Conservation (phyloP, 371 early-diverging fungal species). For the Polyrhizophydium stewartii region DNA sequence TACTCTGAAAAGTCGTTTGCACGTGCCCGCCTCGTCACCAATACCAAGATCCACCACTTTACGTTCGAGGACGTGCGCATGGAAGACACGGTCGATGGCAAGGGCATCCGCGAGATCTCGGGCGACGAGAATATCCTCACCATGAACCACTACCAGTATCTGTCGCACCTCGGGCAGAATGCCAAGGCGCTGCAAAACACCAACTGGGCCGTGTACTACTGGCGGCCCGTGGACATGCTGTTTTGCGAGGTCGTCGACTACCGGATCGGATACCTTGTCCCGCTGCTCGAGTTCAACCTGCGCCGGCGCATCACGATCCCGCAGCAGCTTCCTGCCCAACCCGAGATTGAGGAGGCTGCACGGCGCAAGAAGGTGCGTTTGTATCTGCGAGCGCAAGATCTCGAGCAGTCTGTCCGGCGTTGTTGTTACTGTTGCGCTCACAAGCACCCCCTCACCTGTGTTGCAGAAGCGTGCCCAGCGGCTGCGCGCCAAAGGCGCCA, state of each 20-base stretch:
- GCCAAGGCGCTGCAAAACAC: not conserved
- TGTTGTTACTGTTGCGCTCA: no score
- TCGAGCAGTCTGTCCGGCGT: no score
- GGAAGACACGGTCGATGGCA: not conserved
- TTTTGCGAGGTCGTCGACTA: not conserved
- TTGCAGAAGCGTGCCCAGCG: no score
- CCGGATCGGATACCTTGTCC: not conserved
- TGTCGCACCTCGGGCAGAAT: not conserved
- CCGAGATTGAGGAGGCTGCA: no score
- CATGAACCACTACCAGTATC: constrained; percentile 3
- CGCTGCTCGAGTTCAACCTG: not conserved
- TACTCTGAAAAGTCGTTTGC: constrained; percentile 1
- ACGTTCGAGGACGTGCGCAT: not conserved
- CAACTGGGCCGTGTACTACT: not conserved
- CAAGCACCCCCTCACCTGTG: no score
- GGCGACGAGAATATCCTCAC: not conserved
- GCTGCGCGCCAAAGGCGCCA: no score
- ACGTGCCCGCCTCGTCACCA: not conserved
- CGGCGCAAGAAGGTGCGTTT: no score
- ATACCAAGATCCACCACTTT: not conserved
- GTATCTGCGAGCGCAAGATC: no score
- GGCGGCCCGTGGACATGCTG: not conserved
- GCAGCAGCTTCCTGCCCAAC: no score
- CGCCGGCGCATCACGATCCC: not conserved
- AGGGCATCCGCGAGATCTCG: not conserved